Evolutionary conservation across 2,329 filamentous ascomycete genomes (phyloP).

Genomic region (Fusarium azukiicola): DNA sequence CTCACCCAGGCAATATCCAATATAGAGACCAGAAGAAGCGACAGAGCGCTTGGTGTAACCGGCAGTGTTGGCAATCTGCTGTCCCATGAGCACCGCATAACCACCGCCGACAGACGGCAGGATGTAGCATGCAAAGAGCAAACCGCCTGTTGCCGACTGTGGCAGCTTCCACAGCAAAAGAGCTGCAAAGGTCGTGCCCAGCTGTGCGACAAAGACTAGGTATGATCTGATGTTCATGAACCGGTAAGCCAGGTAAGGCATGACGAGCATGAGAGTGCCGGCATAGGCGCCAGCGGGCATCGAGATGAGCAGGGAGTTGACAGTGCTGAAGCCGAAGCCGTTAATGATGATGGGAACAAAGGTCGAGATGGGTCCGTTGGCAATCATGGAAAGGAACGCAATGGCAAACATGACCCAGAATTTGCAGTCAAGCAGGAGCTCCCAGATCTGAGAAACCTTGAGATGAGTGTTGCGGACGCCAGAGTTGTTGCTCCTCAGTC

Average conservation of each 20-base stretch:
- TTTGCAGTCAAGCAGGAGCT: constrained; percentile 59
- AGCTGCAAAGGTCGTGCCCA: constrained; percentile 62
- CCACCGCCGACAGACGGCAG: constrained; percentile 67
- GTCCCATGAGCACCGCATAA: constrained; percentile 69
- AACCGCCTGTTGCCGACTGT: constrained; percentile 57
- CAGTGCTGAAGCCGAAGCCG: constrained; percentile 66
- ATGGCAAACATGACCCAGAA: constrained; percentile 66
- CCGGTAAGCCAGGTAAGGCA: constrained; percentile 65
- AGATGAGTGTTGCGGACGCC: constrained; percentile 67
- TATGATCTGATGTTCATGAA: constrained; percentile 60
- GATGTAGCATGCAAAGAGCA: constrained; percentile 72
- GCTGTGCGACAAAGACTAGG: constrained; percentile 64
- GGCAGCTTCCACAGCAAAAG: constrained; percentile 47
- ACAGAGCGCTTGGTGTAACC: constrained; percentile 74
- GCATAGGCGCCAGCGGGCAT: constrained; percentile 60
- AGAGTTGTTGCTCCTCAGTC: constrained; percentile 60
- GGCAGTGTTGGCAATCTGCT: constrained; percentile 71
- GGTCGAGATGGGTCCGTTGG: constrained; percentile 68
- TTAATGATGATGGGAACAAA: constrained; percentile 70
- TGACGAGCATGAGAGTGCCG: constrained; percentile 63
- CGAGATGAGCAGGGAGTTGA: constrained; percentile 66
- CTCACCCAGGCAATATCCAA: constrained; percentile 72
- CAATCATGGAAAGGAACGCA: constrained; percentile 62
- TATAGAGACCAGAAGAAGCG: constrained; percentile 70
- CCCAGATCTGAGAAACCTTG: constrained; percentile 66